A percentile compares a stretch with the other conserved stretches of the same genome.
Conservation (phyloP, 805 yeast species). For the Kluyveromyces aestuarii region DNA sequence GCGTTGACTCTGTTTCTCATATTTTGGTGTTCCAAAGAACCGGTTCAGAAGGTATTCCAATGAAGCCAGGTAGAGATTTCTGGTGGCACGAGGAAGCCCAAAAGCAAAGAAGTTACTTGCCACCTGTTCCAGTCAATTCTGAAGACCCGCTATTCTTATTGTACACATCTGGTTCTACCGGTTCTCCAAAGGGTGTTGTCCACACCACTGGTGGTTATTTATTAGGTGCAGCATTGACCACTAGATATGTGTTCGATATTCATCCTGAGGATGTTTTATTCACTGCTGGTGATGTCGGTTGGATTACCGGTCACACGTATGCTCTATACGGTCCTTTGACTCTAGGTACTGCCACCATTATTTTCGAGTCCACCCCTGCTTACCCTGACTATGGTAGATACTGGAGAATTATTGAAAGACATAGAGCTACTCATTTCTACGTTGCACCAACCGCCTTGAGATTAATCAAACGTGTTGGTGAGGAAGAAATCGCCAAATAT, state of each 20-base stretch:
- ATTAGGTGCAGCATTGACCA: conserved; percentile 84
- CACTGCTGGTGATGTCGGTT: conserved; percentile 98
- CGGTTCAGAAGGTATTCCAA: conserved; percentile 61
- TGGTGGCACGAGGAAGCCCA: conserved; percentile 92
- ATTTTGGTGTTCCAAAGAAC: conserved; percentile 88
- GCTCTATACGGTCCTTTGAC: conserved; percentile 90
- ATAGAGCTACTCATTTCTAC: conserved; percentile 90
- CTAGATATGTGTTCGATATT: conserved; percentile 88
- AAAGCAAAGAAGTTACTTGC: conserved; percentile 75
- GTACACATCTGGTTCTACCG: conserved; percentile 97
- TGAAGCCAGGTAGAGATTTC: conserved; percentile 73
- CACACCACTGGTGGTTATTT: conserved; percentile 93
- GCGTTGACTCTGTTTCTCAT: conserved; percentile 63
- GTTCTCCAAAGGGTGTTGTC: conserved; percentile 96
- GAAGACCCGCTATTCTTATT: conserved; percentile 95
- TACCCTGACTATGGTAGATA: conserved; percentile 92
- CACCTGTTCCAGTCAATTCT: conserved; percentile 78
- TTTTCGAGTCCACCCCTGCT: conserved; percentile 96
- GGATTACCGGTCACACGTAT: conserved; percentile 98
- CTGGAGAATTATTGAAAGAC: conserved; percentile 91
- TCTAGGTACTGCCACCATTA: conserved; percentile 82
- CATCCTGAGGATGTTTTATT: conserved; percentile 81
- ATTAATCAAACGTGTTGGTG: conserved; percentile 84
- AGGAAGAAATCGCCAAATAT: conserved; percentile 66
- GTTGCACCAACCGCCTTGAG: conserved; percentile 98